phyloP scores from a whole-genome alignment of 2,329 filamentous ascomycete genomes.

The Phialocephala sp. region DNA sequence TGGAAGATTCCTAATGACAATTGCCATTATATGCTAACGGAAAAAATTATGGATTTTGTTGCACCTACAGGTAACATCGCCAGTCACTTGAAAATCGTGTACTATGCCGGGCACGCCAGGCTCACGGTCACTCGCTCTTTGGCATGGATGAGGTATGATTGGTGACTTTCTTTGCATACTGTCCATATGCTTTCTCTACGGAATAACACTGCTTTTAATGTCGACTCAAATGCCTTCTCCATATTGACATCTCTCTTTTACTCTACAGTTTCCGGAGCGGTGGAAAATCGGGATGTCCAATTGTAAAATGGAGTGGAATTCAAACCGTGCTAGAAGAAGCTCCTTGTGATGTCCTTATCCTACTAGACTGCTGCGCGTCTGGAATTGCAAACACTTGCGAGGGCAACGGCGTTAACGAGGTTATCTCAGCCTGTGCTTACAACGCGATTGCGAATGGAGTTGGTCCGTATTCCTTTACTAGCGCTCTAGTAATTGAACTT shows the following conservation, averaged over 20 bases:
- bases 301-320: constrained; percentile 28
- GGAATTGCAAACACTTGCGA: constrained; percentile 21
- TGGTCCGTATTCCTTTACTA: constrained; percentile 26
- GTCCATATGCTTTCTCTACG: too few species aligned
- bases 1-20: constrained; percentile 63
- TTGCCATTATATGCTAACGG: constrained; percentile 61
- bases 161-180: too few species aligned
- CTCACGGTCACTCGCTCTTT: constrained; percentile 59
- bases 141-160: constrained; percentile 66
- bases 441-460: constrained; percentile 54
- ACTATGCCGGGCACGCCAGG: constrained; percentile 64
- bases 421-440: constrained; percentile 53
- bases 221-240: too few species aligned
- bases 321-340: constrained; percentile 60
- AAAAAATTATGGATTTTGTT: constrained; percentile 62
- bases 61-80: constrained; percentile 53
- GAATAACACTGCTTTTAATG: too few species aligned
- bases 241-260: too few species aligned
- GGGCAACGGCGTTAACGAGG: constrained; percentile 41
- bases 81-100: constrained; percentile 64
- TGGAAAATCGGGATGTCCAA: constrained; percentile 15
- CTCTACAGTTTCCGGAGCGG: constrained; percentile 17
- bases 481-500: constrained; percentile 13
- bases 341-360: constrained; percentile 60
- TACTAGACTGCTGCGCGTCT: constrained; percentile 62